These are phyloP conservation scores for Diaporthe batatas DNA, from an alignment of 2,329 filamentous ascomycete genomes.

Conservation along the genomic window DNA sequence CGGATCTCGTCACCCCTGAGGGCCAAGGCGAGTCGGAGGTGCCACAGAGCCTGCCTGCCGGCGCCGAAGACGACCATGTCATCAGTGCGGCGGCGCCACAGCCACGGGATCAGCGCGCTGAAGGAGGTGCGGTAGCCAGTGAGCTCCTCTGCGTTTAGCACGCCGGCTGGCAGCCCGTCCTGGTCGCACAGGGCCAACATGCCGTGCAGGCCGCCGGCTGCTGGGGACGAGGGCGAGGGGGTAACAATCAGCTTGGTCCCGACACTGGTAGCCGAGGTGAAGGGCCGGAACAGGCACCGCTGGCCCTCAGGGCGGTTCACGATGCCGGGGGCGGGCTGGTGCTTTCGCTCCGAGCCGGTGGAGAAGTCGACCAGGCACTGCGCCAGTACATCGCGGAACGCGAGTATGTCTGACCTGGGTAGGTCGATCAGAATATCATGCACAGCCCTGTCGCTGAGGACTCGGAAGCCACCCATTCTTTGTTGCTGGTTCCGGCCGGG, in stretches of 20 bases:
- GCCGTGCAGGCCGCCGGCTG: constrained; percentile 50
- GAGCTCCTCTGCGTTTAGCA: constrained; percentile 74
- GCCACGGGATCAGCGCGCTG: constrained; percentile 72
- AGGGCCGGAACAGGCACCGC: constrained; percentile 7
- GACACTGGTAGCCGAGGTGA: constrained; percentile 7
- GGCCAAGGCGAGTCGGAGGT: constrained; percentile 74
- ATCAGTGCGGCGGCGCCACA: constrained; percentile 55
- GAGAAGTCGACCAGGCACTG: constrained; percentile 20
- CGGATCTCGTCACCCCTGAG: constrained; percentile 53
- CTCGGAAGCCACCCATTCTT: constrained; percentile 4
- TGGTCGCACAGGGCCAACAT: constrained; percentile 72
- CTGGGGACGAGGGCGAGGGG: neutral
- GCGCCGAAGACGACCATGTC: constrained; percentile 77
- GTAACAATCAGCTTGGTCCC: constrained; percentile 12
- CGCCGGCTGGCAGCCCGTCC: constrained; percentile 62
- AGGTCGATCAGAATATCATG: constrained; percentile 13
- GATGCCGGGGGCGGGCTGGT: neutral
- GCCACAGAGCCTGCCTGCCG: constrained; percentile 80
- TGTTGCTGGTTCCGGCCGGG: neutral
- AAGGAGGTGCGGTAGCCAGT: constrained; percentile 79
- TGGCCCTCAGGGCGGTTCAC: constrained; percentile 25
- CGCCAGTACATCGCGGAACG: constrained; percentile 3
- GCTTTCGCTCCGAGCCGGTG: neutral
- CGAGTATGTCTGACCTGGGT: neutral
- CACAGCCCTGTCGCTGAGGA: constrained; percentile 20